Base-by-base conservation (phyloP, 768 basidiomycete genomes). In the Cystobasidium onofrii region DNA sequence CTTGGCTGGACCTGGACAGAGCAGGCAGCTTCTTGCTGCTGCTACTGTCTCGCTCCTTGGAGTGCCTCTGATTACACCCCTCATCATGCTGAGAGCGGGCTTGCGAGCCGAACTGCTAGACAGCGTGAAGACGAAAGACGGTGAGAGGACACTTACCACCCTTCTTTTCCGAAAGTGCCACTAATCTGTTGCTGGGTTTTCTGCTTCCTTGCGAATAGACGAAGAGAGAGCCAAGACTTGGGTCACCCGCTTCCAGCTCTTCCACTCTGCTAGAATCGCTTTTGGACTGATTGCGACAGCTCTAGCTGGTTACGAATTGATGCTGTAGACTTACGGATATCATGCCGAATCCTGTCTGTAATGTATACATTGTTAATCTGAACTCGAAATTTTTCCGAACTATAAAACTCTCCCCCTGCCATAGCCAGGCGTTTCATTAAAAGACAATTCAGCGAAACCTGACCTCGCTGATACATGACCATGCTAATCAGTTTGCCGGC, bases 121-220 rank as follows among this genome's bases (percentile, higher is more conserved):
- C 57, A 60, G 57, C 57, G 57, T 60, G 6, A 60, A 60, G 27
- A 60, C 29, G 15, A 60, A 60, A 60, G 57, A 60, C 4, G 57
- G 57, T 60, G 33, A 17, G 57, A 6, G 6, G 15, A 20, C 39
- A 39, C 15, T 15, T 54, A 7, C 27, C 52, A n/a, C n/a, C 7
- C 27, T 20, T 29, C 52, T 54, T 54, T 54, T 20, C n/a, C 7
- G 6, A 54, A 6, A 7, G 39, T 6, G 39, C 39, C 39, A 39
- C n/a, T n/a, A n/a, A n/a, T n/a, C n/a, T n/a, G n/a, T n/a, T n/a
- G n/a, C n/a, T n/a, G n/a, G n/a, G n/a, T n/a, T n/a, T n/a, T n/a
- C n/a, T n/a, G n/a, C n/a, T n/a, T n/a, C n/a, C 41, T 43, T 18
- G 41, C 9, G 7, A 18, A 43, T 43, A 60, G 57, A 60, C 33